These are phyloP conservation scores for Colletotrichum trifolii DNA, from an alignment of 2,329 filamentous ascomycete genomes.

Conservation along the genomic window DNA sequence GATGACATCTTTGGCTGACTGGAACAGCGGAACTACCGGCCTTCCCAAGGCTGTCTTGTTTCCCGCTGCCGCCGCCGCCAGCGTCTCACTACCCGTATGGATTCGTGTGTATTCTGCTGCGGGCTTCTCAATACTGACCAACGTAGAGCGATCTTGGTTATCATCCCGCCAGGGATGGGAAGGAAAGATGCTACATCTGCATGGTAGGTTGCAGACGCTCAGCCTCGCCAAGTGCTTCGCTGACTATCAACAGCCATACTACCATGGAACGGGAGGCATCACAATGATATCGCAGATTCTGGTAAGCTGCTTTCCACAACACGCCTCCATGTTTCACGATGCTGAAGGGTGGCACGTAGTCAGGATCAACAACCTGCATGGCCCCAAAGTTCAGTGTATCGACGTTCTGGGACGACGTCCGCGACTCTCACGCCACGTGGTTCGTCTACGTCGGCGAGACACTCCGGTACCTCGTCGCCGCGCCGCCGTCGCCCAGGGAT, in stretches of 20 bases:
- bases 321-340: too few species aligned
- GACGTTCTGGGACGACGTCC: conserved; percentile 78
- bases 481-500: conserved; percentile 71
- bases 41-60: conserved; percentile 78
- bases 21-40: conserved; percentile 74
- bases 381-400: conserved; percentile 75
- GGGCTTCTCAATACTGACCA: not conserved
- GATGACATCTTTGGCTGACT: not conserved
- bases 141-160: conserved; percentile 9
- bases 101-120: fast-evolving
- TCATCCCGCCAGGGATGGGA: not conserved
- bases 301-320: conserved; percentile 52
- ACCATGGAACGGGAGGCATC: conserved; percentile 79
- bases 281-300: conserved; percentile 66
- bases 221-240: not conserved
- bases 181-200: conserved; percentile 22
- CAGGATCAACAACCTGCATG: conserved; percentile 67
- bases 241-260: conserved; percentile 54
- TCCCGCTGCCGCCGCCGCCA: conserved; percentile 57
- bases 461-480: conserved; percentile 77
- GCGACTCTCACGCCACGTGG: conserved; percentile 73
- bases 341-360: not conserved
- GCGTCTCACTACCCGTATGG: conserved; percentile 20
- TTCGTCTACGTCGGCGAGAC: conserved; percentile 86
- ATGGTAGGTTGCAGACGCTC: not conserved